phyloP scores from a whole-genome alignment of 768 basidiomycete species.

The Cystofilobasidium bisporidii region DNA sequence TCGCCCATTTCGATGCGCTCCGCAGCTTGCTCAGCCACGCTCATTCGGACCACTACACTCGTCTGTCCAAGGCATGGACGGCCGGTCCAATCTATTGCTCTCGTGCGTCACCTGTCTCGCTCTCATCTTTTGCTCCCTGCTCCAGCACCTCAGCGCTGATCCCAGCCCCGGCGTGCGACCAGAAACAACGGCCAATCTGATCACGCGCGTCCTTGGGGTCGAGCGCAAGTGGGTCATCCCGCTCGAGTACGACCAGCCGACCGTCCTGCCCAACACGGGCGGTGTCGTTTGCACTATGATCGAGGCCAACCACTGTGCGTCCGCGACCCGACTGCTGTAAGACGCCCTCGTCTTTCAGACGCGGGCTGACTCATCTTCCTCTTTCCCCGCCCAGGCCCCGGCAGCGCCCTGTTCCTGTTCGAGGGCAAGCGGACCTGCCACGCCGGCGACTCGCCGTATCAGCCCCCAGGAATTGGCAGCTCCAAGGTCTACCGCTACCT shows the following conservation, averaged over 20 bases:
- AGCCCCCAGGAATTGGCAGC: constrained; percentile 61
- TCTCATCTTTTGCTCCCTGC: not conserved
- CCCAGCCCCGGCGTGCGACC: no score
- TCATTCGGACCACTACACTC: constrained; percentile 95
- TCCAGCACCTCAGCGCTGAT: not conserved
- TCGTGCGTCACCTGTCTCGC: constrained; percentile 39
- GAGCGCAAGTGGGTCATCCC: constrained; percentile 81
- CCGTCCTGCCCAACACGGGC: constrained; percentile 64
- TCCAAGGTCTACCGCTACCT: constrained; percentile 69
- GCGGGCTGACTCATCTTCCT: not conserved
- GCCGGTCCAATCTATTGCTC: constrained; percentile 95
- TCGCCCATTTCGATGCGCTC: no score
- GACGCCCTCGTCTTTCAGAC: no score
- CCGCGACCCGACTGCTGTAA: no score
- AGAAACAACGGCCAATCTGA: constrained; percentile 80
- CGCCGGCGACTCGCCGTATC: constrained; percentile 73
- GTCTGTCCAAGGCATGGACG: constrained; percentile 76
- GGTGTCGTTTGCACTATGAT: constrained; percentile 86
- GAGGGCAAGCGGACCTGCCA: constrained; percentile 82
- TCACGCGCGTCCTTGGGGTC: constrained; percentile 81
- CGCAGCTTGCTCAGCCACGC: constrained; percentile 42
- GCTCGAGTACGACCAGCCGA: constrained; percentile 68
- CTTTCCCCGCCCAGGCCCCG: constrained; percentile 49
- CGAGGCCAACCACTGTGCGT: constrained; percentile 98
- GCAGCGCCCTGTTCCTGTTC: constrained; percentile 86